These are phyloP conservation scores for Aspergillus nidulans DNA, from an alignment of 495 filamentous ascomycete genomes.

Conservation along the genomic window DNA sequence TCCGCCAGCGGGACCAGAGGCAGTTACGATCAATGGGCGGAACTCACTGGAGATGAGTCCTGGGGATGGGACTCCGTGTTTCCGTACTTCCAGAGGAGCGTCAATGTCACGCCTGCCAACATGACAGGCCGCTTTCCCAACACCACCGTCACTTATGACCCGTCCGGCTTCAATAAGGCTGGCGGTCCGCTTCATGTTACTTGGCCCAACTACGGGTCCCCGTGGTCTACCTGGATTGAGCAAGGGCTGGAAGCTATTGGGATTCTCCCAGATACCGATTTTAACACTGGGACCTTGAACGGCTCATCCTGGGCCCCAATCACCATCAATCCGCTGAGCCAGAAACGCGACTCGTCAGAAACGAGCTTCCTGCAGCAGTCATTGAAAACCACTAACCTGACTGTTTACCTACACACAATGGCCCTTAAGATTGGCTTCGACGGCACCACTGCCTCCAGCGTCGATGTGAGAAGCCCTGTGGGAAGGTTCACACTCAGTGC, in stretches of 20 bases:
- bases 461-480: constrained; percentile 8
- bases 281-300: constrained; percentile 38
- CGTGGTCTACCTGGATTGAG: constrained; percentile 39
- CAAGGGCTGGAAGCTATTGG: constrained; percentile 36
- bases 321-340: constrained; percentile 32
- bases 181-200: constrained; percentile 48
- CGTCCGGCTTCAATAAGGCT: constrained; percentile 21
- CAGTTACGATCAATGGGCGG: constrained; percentile 52
- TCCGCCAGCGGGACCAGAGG: constrained; percentile 29
- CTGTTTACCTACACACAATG: constrained; percentile 34
- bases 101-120: constrained; percentile 49
- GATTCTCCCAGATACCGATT: constrained; percentile 28
- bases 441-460: constrained; percentile 16
- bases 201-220: constrained; percentile 44
- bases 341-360: constrained; percentile 37
- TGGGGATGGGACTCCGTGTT: constrained; percentile 51
- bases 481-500: constrained; percentile 30
- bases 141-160: constrained; percentile 42
- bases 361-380: constrained; percentile 23
- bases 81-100: constrained; percentile 51
- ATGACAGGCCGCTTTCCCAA: constrained; percentile 28
- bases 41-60: constrained; percentile 48
- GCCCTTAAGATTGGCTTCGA: constrained; percentile 42
- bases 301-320: constrained; percentile 34
- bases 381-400: not conserved